These are phyloP conservation scores for Beauveria rudraprayagi DNA, from an alignment of 2,329 filamentous ascomycete genomes.

Conservation along the genomic window DNA sequence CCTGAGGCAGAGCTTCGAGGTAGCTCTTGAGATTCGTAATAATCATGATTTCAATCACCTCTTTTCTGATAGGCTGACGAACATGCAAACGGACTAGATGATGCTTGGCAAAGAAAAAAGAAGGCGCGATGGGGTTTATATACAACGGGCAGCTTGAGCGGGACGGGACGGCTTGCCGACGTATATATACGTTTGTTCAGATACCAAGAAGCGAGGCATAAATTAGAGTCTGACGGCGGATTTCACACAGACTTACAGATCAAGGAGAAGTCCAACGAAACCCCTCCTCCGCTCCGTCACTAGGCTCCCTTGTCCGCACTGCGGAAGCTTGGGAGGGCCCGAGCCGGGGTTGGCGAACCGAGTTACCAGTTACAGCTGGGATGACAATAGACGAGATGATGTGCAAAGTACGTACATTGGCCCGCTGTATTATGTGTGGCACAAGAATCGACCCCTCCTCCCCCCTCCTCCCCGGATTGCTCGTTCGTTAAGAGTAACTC, in stretches of 20 bases:
- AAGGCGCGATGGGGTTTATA: not conserved
- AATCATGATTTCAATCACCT: not conserved
- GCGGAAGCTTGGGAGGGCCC: not conserved
- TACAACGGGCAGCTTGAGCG: not conserved
- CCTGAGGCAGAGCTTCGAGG: conserved; percentile 7
- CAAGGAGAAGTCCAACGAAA: not conserved
- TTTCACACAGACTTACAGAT: not conserved
- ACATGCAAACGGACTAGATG: not conserved
- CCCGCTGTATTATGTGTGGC: not conserved
- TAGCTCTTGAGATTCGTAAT: not conserved
- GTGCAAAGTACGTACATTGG: not conserved
- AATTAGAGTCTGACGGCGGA: not conserved
- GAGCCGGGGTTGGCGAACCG: not conserved
- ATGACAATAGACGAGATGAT: not conserved
- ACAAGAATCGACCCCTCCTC: not conserved
- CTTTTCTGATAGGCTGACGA: not conserved
- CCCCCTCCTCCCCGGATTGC: no score
- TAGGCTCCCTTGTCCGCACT: not conserved
- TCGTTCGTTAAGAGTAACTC: no score
- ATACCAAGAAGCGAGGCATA: not conserved
- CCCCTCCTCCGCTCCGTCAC: not conserved
- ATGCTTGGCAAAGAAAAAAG: not conserved
- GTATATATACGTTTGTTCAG: not conserved
- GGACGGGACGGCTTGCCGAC: not conserved
- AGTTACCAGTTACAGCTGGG: not conserved